Conservation (phyloP, 371 early-diverging fungal species). For the Mortierella sp. region DNA sequence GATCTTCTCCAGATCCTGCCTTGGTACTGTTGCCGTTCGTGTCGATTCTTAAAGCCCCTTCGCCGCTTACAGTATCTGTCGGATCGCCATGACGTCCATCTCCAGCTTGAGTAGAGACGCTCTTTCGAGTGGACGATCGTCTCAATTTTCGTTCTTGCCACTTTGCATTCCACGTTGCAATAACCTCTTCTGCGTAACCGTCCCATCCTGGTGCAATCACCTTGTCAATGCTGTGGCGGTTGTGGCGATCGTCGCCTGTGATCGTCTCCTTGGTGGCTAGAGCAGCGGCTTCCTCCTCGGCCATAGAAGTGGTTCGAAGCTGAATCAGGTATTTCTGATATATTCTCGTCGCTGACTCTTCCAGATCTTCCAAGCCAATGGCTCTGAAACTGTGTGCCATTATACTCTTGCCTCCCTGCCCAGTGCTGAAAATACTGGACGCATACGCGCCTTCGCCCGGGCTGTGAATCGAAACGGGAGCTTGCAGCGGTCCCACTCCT, state of each 20-base stretch:
- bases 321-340: conserved; percentile 50
- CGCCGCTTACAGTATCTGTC: conserved; percentile 4
- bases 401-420: conserved; percentile 19
- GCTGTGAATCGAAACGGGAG: conserved; percentile 25
- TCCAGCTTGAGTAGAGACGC: background rate
- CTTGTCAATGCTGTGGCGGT: conserved; percentile 22
- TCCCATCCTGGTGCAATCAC: conserved; percentile 38
- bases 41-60: conserved; percentile 7
- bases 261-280: conserved; percentile 4
- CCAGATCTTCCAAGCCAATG: conserved; percentile 37
- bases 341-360: conserved; percentile 37
- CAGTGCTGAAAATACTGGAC: conserved; percentile 29
- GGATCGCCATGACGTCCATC: conserved; percentile 3
- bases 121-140: conserved; percentile 14
- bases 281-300: conserved; percentile 33
- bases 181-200: conserved; percentile 47
- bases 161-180: conserved; percentile 46
- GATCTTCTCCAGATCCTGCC: conserved; percentile 5
- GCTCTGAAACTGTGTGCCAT: conserved; percentile 41
- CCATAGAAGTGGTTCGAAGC: conserved; percentile 44
- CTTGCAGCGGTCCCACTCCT: conserved; percentile 36
- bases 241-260: background rate
- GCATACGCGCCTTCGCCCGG: conserved; percentile 44
- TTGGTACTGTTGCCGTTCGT: conserved; percentile 1
- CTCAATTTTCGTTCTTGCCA: conserved; percentile 31